Evolutionary conservation across 805 yeast genomes (phyloP).

Genomic region (Yamadazyma kitorensis): DNA sequence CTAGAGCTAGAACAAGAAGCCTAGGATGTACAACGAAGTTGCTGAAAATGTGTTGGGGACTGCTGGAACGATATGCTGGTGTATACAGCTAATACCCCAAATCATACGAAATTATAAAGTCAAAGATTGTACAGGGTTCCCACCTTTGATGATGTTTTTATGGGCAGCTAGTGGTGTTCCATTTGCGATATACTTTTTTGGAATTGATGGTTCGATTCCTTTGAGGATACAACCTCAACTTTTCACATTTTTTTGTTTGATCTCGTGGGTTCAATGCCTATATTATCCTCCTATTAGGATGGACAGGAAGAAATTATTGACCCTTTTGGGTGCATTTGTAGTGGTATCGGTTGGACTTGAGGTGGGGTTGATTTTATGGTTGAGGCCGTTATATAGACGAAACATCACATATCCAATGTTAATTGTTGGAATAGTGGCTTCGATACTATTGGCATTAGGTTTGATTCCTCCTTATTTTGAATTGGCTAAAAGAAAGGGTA

Average conservation of each 20-base stretch:
- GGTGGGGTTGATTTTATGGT: conserved; percentile 67
- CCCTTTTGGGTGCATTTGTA: conserved; percentile 36
- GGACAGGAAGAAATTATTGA: conserved; percentile 32
- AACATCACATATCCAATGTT: conserved; percentile 75
- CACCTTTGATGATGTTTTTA: conserved; percentile 81
- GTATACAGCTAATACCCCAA: conserved; percentile 87
- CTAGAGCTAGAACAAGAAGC: no score
- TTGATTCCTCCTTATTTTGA: conserved; percentile 88
- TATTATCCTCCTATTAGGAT: conserved; percentile 66
- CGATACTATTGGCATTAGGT: conserved; percentile 72
- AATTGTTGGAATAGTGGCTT: conserved; percentile 77
- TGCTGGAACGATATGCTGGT: conserved; percentile 89
- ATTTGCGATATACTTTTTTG: conserved; percentile 78
- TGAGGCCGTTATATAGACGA: conserved; percentile 50
- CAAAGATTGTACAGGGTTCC: conserved; percentile 83
- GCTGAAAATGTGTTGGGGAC: conserved; percentile 81
- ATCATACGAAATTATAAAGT: conserved; percentile 67
- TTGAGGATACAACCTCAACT: conserved; percentile 85
- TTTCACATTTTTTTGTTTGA: conserved; percentile 64
- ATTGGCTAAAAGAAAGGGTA: conserved; percentile 71
- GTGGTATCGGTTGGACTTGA: conserved; percentile 56
- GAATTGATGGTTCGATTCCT: conserved; percentile 68
- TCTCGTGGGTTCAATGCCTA: conserved; percentile 61
- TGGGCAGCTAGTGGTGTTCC: conserved; percentile 82
- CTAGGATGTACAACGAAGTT: conserved; percentile 21